A percentile compares a stretch with the other conserved stretches of the same genome.
phyloP scores from a whole-genome alignment of 2,329 filamentous ascomycete genomes.

The Dendrostoma leiphaemia region DNA sequence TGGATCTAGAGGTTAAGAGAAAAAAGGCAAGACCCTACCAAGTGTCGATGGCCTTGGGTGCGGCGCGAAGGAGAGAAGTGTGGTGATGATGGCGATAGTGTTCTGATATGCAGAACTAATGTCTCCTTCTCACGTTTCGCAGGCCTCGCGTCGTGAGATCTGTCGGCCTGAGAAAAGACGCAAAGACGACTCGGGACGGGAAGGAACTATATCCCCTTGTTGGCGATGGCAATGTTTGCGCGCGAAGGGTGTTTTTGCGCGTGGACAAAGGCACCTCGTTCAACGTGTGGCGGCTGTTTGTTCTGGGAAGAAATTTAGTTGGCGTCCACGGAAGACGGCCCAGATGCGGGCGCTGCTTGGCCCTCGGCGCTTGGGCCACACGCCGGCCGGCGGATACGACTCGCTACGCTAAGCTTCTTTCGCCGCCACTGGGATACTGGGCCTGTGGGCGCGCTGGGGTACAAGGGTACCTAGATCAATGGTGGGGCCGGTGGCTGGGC shows the following conservation, averaged over 20 bases:
- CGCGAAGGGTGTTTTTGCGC: not conserved
- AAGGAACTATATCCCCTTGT: too few species aligned
- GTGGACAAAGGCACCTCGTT: not conserved
- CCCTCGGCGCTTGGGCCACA: slow-evolving; percentile 10
- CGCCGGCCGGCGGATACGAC: not conserved
- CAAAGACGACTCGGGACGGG: not conserved
- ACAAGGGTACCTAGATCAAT: not conserved
- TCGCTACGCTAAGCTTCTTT: not conserved
- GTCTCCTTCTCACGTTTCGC: too few species aligned
- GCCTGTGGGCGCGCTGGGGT: not conserved
- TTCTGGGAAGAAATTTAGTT: slow-evolving; percentile 7
- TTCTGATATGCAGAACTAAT: too few species aligned
- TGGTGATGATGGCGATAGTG: not conserved
- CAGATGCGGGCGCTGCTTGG: not conserved
- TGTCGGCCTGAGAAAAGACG: too few species aligned
- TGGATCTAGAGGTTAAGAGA: not conserved
- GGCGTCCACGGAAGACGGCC: not conserved
- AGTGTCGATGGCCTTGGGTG: not conserved
- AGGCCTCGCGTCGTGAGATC: too few species aligned
- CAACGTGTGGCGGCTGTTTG: not conserved
- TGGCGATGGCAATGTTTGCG: not conserved
- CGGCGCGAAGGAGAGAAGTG: not conserved
- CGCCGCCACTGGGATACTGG: too few species aligned
- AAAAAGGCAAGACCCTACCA: not conserved
- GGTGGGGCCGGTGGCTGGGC: slow-evolving; percentile 14